Evolutionary conservation across 805 yeast species (phyloP), one percentile per base, ranked within the genome.

Genomic region (Myxozyma lipomycoides): DNA sequence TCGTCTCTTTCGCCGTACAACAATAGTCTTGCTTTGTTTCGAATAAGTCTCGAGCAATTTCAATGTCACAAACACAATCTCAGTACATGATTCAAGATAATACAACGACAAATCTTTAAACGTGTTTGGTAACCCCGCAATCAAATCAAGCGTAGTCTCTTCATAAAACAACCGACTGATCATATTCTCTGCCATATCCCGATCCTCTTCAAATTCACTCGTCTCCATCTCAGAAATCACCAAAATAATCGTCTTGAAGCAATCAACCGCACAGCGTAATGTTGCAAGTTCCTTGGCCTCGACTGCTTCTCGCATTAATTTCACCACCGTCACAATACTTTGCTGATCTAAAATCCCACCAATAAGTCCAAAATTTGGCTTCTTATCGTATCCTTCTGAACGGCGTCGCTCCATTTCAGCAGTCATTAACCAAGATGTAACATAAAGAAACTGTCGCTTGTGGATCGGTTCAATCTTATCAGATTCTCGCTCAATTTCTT

Each of bases 391-490:
- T 1, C 24, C 15, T 2, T 24, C 15, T 10, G 34, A 17, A 23
- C 51, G 40, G n/a, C 47, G 55, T 17, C 71, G 58, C 9, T 56
- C 52, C 19, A 84, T 70, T 59, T 84, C 87, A 52, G 79, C 87
- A 30, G 76, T 75, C 43, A 88, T 70, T 59, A 88, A 83, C 96
- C 97, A 91, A 1, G 86, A 73, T 4, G 77, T 69, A 4, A 86
- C 70, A 51, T 78, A 72, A 38, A 85, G 75, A 62, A 76, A 89
- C 40, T 79, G 79, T 44, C 66, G 66, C 24, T 52, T 45, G 45
- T 64, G 64, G 17, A 21, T 52, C 18, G 48, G 63, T 24, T 59
- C 51, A 9, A 70, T 45, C 3, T 67, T 66, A 18, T 66, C 70
- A 23, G 65, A 64, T 35, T 73, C 76, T 7, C 73, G 67, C 18